Conservation (phyloP, 495 filamentous ascomycete genomes). For the Aspergillus heteromorphus region DNA sequence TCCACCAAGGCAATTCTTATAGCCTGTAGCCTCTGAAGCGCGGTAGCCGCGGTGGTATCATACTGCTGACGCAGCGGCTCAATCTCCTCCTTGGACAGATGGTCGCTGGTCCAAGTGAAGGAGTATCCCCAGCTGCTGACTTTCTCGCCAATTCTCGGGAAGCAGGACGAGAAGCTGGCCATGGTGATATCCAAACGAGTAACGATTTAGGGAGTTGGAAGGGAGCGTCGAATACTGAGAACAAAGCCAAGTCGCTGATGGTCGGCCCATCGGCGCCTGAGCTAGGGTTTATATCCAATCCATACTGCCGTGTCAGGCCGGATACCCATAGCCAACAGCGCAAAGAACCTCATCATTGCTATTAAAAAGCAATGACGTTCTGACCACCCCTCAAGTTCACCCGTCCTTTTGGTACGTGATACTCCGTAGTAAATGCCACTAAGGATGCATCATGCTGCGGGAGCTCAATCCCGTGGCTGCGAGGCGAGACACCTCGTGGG, state of each 20-base stretch:
- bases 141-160: constrained; percentile 6
- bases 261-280: neutral
- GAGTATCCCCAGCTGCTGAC: constrained; percentile 36
- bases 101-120: constrained; percentile 42
- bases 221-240: neutral
- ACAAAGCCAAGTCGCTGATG: neutral
- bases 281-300: neutral
- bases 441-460: neutral
- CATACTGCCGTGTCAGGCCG: neutral
- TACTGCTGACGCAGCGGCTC: constrained; percentile 41
- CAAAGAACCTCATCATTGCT: neutral
- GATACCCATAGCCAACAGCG: neutral
- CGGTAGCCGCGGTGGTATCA: constrained; percentile 37
- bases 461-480: neutral
- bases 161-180: neutral
- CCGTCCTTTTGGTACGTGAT: neutral
- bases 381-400: neutral
- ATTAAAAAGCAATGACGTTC: neutral
- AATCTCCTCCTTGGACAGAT: constrained; percentile 33
- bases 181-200: neutral
- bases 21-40: constrained; percentile 36
- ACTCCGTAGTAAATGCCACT: neutral
- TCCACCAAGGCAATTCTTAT: constrained; percentile 16
- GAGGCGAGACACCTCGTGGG: neutral
- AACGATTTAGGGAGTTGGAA: neutral